A percentile compares a stretch with the other conserved stretches of the same genome.
Evolutionary conservation across 306 rosid species (phyloP).

Genomic region (Corylus americana): DNA sequence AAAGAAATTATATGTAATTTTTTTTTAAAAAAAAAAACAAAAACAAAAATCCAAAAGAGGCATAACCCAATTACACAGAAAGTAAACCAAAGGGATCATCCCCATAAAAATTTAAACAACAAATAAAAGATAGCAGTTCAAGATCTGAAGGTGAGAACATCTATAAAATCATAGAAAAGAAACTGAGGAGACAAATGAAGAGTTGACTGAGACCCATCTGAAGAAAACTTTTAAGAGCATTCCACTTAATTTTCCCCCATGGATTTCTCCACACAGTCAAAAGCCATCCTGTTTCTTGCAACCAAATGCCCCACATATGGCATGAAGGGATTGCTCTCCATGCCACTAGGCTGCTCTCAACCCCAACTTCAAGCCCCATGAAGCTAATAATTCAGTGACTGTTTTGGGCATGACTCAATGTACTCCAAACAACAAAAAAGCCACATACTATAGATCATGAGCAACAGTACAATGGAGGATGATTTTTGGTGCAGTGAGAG

Average conservation of each 20-base stretch:
- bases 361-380: conserved; percentile 1
- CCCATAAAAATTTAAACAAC: too few relatives aligned
- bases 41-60: background rate
- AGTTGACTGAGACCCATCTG: background rate
- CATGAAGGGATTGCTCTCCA: background rate
- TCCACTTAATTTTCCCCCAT: background rate
- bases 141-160: background rate
- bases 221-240: background rate
- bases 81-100: too few relatives aligned
- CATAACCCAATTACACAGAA: background rate
- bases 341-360: background rate
- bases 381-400: background rate
- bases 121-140: background rate
- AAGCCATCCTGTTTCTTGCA: background rate
- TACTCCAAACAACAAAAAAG: background rate
- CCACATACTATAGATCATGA: background rate
- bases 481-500: too few relatives aligned
- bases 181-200: background rate
- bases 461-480: background rate
- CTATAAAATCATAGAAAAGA: background rate
- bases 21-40: background rate
- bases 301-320: background rate
- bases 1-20: background rate
- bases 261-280: background rate
- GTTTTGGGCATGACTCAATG: background rate